A percentile compares a stretch with the other conserved stretches of the same genome.
Conservation (phyloP, 2,329 filamentous ascomycete genomes). For the Sporothrix curviconia region DNA sequence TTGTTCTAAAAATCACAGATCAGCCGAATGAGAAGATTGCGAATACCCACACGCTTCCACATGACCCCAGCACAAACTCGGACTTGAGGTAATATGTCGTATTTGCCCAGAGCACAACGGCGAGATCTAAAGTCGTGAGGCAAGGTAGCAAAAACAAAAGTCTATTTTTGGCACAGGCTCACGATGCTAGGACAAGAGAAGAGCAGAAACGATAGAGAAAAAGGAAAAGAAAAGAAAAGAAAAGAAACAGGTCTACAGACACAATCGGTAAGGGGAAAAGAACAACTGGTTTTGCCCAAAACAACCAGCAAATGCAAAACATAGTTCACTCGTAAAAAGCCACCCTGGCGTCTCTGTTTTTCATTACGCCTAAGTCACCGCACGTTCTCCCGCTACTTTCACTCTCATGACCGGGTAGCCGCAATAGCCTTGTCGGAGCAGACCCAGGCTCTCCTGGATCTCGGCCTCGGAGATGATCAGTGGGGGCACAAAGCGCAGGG, state of each 20-base stretch:
- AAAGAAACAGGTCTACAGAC: neutral
- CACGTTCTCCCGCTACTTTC: neutral
- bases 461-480: conserved; percentile 73
- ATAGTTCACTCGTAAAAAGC: neutral
- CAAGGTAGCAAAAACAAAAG: neutral
- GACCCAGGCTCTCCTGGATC: conserved; percentile 69
- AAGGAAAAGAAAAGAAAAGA: neutral
- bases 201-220: neutral
- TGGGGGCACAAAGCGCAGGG: conserved; percentile 83
- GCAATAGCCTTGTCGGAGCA: conserved; percentile 63
- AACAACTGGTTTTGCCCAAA: too few species aligned
- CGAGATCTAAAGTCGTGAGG: neutral
- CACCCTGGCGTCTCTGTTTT: neutral
- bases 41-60: too few species aligned
- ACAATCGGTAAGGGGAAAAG: too few species aligned
- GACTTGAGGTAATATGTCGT: too few species aligned
- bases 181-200: neutral
- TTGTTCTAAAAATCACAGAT: too few species aligned
- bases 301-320: neutral
- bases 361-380: neutral
- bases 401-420: conserved; percentile 26
- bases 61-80: too few species aligned
- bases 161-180: neutral
- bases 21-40: too few species aligned
- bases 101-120: too few species aligned